These are phyloP conservation scores for Orobanche coerulescens DNA, from an alignment of 257 asterid species.

Conservation along the genomic window DNA sequence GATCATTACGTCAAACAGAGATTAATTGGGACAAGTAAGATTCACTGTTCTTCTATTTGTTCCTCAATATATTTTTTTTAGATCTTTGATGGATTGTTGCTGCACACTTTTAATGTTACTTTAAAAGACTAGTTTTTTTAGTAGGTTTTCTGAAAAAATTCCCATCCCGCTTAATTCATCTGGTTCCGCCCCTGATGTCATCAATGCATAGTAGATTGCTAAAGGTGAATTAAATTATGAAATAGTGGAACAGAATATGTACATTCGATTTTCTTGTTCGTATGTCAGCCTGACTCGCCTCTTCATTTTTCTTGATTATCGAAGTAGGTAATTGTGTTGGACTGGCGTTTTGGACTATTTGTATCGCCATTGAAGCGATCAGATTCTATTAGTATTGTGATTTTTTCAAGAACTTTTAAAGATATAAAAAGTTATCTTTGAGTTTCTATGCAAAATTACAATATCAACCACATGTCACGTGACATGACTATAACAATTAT, in stretches of 20 bases:
- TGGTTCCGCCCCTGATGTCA: too few relatives aligned
- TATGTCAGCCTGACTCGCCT: background rate
- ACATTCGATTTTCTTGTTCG: background rate
- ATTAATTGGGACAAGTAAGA: slow-evolving; percentile 86
- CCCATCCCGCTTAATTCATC: background rate
- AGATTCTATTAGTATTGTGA: background rate
- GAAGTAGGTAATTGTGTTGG: background rate
- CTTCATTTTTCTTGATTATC: background rate
- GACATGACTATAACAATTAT: too few relatives aligned
- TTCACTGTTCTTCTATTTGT: background rate
- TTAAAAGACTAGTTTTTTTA: too few relatives aligned
- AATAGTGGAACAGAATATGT: background rate
- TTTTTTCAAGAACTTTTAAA: background rate
- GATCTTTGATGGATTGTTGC: background rate
- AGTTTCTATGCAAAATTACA: too few relatives aligned
- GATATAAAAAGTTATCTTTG: too few relatives aligned
- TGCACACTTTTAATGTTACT: too few relatives aligned
- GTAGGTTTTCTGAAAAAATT: too few relatives aligned
- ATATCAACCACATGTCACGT: too few relatives aligned
- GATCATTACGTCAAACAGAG: slow-evolving; percentile 50
- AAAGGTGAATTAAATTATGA: background rate
- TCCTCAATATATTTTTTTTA: too few relatives aligned
- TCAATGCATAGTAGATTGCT: background rate
- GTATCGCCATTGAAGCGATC: background rate
- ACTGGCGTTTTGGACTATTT: background rate